phyloP scores from a whole-genome alignment of 2,329 filamentous ascomycete genomes.

The Alternaria triticimaculans region DNA sequence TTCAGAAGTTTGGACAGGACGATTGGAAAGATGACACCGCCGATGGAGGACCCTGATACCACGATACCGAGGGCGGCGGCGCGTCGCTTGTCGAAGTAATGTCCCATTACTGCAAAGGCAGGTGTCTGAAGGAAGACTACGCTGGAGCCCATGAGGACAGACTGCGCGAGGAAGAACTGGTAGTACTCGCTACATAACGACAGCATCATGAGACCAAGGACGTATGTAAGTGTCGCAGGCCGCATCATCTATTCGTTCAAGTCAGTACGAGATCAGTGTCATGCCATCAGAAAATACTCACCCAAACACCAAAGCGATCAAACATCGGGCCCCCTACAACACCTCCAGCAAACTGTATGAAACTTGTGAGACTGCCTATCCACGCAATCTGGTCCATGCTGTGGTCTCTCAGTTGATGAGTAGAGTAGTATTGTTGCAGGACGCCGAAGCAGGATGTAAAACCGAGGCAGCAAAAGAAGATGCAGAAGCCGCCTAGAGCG shows the following conservation, averaged over 20 bases:
- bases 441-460: slow-evolving; percentile 52
- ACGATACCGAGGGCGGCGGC: slow-evolving; percentile 57
- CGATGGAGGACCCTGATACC: slow-evolving; percentile 57
- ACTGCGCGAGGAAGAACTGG: slow-evolving; percentile 59
- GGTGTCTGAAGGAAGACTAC: slow-evolving; percentile 58
- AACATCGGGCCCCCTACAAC: slow-evolving; percentile 66
- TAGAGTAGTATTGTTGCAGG: slow-evolving; percentile 54
- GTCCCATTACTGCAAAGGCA: slow-evolving; percentile 50
- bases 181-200: slow-evolving; percentile 60
- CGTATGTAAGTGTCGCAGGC: slow-evolving; percentile 57
- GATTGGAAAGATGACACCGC: slow-evolving; percentile 62
- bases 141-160: slow-evolving; percentile 58
- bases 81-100: slow-evolving; percentile 59
- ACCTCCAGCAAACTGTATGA: slow-evolving; percentile 60
- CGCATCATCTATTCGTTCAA: slow-evolving; percentile 53
- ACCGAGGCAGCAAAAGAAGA: slow-evolving; percentile 46
- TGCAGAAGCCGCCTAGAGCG: slow-evolving; percentile 39
- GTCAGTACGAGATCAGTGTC: neutral
- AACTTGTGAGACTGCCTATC: slow-evolving; percentile 51
- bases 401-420: slow-evolving; percentile 44
- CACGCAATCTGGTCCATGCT: slow-evolving; percentile 49
- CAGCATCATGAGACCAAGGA: slow-evolving; percentile 66
- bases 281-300: slow-evolving; percentile 15
- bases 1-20: slow-evolving; percentile 12
- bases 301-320: slow-evolving; percentile 58